phyloP scores from a whole-genome alignment of 352 stramenopile species.

The Phytophthora brassicae region DNA sequence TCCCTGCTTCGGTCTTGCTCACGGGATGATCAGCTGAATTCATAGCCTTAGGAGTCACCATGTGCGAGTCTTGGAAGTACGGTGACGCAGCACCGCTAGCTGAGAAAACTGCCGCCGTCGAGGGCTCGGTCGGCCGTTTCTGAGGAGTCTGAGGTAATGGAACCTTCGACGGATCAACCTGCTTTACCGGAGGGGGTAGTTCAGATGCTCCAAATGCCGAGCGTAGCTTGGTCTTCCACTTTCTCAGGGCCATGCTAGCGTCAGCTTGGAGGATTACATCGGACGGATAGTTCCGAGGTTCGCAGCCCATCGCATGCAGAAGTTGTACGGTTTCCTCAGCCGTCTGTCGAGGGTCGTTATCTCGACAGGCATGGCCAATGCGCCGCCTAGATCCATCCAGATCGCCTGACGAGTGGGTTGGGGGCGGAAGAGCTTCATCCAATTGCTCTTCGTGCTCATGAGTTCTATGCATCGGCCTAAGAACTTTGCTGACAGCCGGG shows the following conservation, averaged over 20 bases:
- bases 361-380: no score
- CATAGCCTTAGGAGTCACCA: not conserved
- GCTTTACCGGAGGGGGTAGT: no score
- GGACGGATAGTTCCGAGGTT: not conserved
- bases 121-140: not conserved
- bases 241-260: not conserved
- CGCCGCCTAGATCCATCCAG: no score
- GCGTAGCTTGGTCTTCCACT: not conserved
- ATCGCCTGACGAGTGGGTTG: not conserved
- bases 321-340: conserved; percentile 4
- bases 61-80: conserved; percentile 14
- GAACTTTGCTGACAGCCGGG: not conserved
- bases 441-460: not conserved
- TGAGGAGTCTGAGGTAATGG: not conserved
- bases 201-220: not conserved
- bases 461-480: not conserved
- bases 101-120: not conserved
- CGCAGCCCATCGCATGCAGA: conserved; percentile 1
- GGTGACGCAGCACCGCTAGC: not conserved
- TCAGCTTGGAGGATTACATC: not conserved
- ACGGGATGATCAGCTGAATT: no score
- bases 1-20: no score
- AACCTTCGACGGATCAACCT: not conserved
- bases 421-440: not conserved
- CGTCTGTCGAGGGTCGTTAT: not conserved